Evolutionary conservation across 495 filamentous ascomycete genomes (phyloP), one percentile per base, ranked within the genome.

Genomic region (Cairneyella variabilis): DNA sequence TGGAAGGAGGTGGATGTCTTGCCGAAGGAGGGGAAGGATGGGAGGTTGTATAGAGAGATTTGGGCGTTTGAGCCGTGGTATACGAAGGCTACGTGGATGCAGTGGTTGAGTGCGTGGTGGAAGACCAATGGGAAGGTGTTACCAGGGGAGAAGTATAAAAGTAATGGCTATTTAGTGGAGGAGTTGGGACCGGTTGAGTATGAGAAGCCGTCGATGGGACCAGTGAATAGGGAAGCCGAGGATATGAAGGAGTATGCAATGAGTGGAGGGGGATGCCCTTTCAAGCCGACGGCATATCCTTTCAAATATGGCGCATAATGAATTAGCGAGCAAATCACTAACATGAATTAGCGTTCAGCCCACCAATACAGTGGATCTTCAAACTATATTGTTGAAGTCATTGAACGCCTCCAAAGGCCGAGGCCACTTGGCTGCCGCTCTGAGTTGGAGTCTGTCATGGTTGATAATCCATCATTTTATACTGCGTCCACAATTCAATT

Each of bases 41-140:
- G 75, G 3, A 69, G 73, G 0, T 71, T 75, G 44, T 72, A 75
- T 40, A 48, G 74, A 21, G 65, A 54, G 0, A 7, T 57, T 10
- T 78, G 72, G 63, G 76, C 77, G 11, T 73, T 74, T 0, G 74
- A 73, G 3, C 80, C 82, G 8, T 84, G 77, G 63, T 85, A 86
- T 53, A 72, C 84, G 21, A 75, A 77, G 26, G 71, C 79, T 0
- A 82, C 79, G 2, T 61, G 81, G 43, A 75, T 70, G 70, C 78
- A 77, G 51, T 69, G 78, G 17, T 79, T 74, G 65, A 69, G 74
- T 2, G 70, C 72, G 1, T 62, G 60, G 28, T 72, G 78, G 1
- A 77, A 68, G 69, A 57, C 70, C 3, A 60, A 77, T 18, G 79
- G 83, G 1, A 66, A 66, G 30, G 75, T 79, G 30, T 40, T 76